phyloP scores from a whole-genome alignment of 768 basidiomycete genomes.

The Lactifluus piperatus region DNA sequence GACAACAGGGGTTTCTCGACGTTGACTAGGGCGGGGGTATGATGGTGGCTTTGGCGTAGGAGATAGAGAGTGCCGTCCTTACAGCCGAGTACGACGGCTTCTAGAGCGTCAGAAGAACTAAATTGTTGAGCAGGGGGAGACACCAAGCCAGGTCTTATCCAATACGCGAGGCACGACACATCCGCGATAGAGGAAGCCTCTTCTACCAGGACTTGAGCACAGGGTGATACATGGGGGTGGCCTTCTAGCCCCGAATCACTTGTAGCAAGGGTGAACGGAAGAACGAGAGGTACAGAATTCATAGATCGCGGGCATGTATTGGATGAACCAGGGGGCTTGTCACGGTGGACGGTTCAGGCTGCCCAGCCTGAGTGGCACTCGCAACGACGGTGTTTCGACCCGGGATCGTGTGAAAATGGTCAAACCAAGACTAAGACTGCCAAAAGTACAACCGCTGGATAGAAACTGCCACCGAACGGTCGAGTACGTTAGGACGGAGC shows the following conservation, averaged over 20 bases:
- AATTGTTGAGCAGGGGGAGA: neutral
- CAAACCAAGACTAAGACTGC: neutral
- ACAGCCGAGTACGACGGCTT: slow-evolving; percentile 30
- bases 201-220: neutral
- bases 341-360: too few species aligned
- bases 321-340: neutral
- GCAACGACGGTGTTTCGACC: neutral
- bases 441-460: neutral
- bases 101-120: slow-evolving; percentile 7
- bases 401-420: neutral
- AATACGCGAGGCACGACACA: slow-evolving; percentile 4
- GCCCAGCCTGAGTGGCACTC: too few species aligned
- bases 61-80: slow-evolving; percentile 32
- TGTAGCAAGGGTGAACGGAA: slow-evolving; percentile 6
- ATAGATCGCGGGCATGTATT: neutral
- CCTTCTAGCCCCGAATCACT: neutral
- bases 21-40: neutral
- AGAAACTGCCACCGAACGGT: too few species aligned
- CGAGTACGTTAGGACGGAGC: too few species aligned
- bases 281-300: slow-evolving; percentile 15
- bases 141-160: neutral
- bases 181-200: slow-evolving; percentile 2
- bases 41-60: slow-evolving; percentile 20
- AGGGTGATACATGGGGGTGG: neutral
- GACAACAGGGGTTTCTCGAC: slow-evolving; percentile 6